phyloP scores from a whole-genome alignment of 2,329 filamentous ascomycete species.

The Cladophialophora psammophila region DNA sequence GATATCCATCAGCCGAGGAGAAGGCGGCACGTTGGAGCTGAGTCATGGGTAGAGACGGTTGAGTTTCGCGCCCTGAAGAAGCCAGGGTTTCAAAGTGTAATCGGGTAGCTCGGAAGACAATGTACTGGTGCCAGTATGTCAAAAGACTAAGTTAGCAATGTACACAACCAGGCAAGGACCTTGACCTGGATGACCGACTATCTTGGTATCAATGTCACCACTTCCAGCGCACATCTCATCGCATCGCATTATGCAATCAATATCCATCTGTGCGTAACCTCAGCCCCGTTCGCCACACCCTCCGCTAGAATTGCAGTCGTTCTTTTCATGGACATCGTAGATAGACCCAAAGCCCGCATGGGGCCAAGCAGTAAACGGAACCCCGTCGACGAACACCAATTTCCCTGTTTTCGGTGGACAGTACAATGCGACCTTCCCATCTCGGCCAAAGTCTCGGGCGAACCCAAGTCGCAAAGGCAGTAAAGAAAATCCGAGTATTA shows the following conservation, averaged over 20 bases:
- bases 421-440: neutral
- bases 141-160: slow-evolving; percentile 3
- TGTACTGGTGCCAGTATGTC: slow-evolving; percentile 2
- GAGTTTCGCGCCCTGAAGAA: no score
- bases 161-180: slow-evolving; percentile 5
- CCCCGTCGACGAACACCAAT: slow-evolving; percentile 6
- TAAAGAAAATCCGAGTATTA: neutral
- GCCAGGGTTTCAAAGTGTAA: no score
- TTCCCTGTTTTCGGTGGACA: neutral
- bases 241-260: slow-evolving; percentile 8
- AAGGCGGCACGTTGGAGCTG: neutral
- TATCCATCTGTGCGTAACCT: neutral
- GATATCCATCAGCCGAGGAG: neutral
- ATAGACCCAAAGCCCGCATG: slow-evolving; percentile 30
- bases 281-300: neutral
- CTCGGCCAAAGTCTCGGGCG: neutral
- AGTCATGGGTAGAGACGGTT: no score
- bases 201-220: neutral
- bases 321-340: slow-evolving; percentile 27
- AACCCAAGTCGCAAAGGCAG: neutral
- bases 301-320: slow-evolving; percentile 14
- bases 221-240: neutral
- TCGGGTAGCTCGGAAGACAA: no score
- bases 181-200: slow-evolving; percentile 4
- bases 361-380: slow-evolving; percentile 4